Evolutionary conservation across 192 early-diverging fungal species (phyloP), one percentile per base, ranked within the genome.

Genomic region (Entomortierella chlamydospora): DNA sequence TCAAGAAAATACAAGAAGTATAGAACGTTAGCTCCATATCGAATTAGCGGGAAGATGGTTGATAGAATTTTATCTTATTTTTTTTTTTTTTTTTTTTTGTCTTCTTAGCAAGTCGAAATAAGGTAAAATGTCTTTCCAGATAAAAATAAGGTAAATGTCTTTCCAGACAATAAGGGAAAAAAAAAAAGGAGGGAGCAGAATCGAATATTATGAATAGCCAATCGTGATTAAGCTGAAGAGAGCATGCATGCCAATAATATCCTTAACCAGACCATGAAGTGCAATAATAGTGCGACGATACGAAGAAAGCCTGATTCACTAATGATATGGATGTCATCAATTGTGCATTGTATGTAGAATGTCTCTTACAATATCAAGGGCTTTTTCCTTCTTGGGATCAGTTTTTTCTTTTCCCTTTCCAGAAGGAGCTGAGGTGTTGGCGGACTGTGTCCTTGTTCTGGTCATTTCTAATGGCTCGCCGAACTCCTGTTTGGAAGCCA

Each of bases 331-430:
- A n/a, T n/a, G n/a, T n/a, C n/a, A n/a, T 22, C 47, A 50, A 50
- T 50, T n/a, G 47, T 50, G 6, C 47, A 10, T 50, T n/a, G 15
- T 3, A 50, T 2, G 26, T 56, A 9, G 26, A 26, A 26, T 31
- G 26, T 56, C 22, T 7, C 85, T 85, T 85, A 88, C 87, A 73
- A 88, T 86, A 41, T 88, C 87, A 4, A 88, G 63, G 34, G 81
- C 47, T 57, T 83, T 83, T 11, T 73, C 61, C 13, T 83, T 80
- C n/a, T 45, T 55, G 52, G 49, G 50, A 18, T 43, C 10, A 18
- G 50, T 42, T 20, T 60, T 49, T 30, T 30, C 18, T 43, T 61
- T 79, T 29, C 39, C 50, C 31, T 66, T 69, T 15, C 42, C 67
- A 45, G 51, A 37, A 10, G 49, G 49, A 25, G 56, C 4, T 23